phyloP scores from a whole-genome alignment of 257 asterid genomes.

The Solanum habrochaites region DNA sequence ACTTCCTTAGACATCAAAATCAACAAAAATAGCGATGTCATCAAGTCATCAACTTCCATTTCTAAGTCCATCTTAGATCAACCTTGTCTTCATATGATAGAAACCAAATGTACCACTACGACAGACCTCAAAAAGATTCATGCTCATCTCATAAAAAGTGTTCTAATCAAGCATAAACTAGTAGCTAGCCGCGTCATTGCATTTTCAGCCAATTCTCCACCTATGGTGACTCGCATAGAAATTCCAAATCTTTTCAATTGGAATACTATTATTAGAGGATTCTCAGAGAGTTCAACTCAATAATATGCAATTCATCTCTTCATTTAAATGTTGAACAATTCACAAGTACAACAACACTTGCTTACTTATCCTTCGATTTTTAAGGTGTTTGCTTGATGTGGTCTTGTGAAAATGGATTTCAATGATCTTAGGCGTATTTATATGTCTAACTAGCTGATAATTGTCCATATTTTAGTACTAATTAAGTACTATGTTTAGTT shows the following conservation, averaged over 20 bases:
- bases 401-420: constrained; percentile 46
- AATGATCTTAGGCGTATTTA: no score
- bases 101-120: constrained; percentile 42
- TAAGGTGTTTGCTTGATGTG: constrained; percentile 58
- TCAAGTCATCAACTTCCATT: constrained; percentile 65
- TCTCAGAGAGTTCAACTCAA: constrained; percentile 46
- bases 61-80: constrained; percentile 62
- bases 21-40: constrained; percentile 25
- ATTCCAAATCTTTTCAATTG: constrained; percentile 44
- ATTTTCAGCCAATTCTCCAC: constrained; percentile 30
- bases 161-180: constrained; percentile 36
- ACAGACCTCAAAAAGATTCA: constrained; percentile 48
- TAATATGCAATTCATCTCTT: constrained; percentile 35
- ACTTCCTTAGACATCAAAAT: neutral
- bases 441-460: no score
- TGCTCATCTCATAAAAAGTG: constrained; percentile 62
- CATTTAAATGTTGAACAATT: constrained; percentile 36
- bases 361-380: constrained; percentile 68
- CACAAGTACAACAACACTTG: constrained; percentile 19
- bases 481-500: no score
- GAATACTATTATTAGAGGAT: constrained; percentile 67
- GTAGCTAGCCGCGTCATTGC: constrained; percentile 53
- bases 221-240: constrained; percentile 24
- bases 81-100: constrained; percentile 49
- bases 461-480: no score